These are phyloP conservation scores for Mortierella sp. DNA, from an alignment of 371 early-diverging fungal genomes.

Conservation along the genomic window DNA sequence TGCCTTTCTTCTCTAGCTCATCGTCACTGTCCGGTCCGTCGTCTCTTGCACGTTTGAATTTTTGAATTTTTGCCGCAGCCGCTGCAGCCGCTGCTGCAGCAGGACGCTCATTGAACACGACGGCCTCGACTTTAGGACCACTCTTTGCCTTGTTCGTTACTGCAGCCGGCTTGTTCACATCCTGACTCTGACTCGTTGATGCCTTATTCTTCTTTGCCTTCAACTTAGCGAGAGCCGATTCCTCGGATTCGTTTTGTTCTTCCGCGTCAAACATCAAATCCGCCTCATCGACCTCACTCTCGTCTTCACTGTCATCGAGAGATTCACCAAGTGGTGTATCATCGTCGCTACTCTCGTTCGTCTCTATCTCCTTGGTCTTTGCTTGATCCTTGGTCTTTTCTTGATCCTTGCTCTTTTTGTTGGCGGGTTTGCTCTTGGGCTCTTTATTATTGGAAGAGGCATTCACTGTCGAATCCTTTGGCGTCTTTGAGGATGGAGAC, in stretches of 20 bases:
- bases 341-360: constrained; percentile 6
- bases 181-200: background rate
- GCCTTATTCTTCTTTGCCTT: constrained; percentile 39
- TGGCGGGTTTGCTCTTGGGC: background rate
- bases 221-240: constrained; percentile 42
- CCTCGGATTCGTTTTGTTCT: constrained; percentile 48
- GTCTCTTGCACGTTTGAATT: constrained; percentile 40
- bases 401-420: background rate
- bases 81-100: constrained; percentile 54
- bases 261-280: constrained; percentile 42
- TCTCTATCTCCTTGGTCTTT: background rate
- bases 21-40: constrained; percentile 51
- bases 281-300: constrained; percentile 19
- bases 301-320: constrained; percentile 29
- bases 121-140: constrained; percentile 50
- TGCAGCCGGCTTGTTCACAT: background rate
- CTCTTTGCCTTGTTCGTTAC: constrained; percentile 26
- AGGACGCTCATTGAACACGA: constrained; percentile 52
- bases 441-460: constrained; percentile 7
- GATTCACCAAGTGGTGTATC: constrained; percentile 18
- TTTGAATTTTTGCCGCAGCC: constrained; percentile 48
- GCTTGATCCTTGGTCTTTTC: constrained; percentile 3
- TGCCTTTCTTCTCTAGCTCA: constrained; percentile 52
- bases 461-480: background rate
- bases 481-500: constrained; percentile 9